Percentiles rank a stretch among this genome's conserved stretches.
phyloP scores from a whole-genome alignment of 2,329 filamentous ascomycete species.

The Mollisia scopiformis region DNA sequence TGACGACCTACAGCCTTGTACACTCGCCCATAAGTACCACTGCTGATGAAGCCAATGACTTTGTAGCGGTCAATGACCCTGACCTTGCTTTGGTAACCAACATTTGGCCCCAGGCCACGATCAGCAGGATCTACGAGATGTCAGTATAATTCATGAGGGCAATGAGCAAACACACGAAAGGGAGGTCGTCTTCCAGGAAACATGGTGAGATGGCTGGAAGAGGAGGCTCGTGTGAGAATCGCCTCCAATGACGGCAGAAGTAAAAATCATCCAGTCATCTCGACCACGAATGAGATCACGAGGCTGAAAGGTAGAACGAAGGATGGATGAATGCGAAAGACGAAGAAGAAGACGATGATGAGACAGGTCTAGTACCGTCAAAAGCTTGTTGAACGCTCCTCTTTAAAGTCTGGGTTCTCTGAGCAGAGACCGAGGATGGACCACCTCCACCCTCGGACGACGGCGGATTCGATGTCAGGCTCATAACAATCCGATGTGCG shows the following conservation, averaged over 20 bases:
- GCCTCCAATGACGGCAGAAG: constrained; percentile 1
- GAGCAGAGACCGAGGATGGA: constrained; percentile 33
- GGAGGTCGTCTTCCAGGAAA: constrained; percentile 31
- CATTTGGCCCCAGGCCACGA: constrained; percentile 45
- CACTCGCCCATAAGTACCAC: constrained; percentile 95
- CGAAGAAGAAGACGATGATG: constrained; percentile 7
- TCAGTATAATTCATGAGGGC: constrained; percentile 39
- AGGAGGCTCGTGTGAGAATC: constrained; percentile 9
- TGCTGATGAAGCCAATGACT: constrained; percentile 97
- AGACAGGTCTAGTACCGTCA: constrained; percentile 50
- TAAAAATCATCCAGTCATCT: constrained; percentile 23
- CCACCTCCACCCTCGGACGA: constrained; percentile 33
- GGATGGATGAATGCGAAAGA: too few relatives aligned
- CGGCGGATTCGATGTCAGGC: constrained; percentile 37
- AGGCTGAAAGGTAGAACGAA: too few relatives aligned
- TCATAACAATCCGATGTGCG: constrained; percentile 22
- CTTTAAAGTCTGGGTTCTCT: constrained; percentile 54
- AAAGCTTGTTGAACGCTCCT: constrained; percentile 63
- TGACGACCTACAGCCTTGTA: constrained; percentile 89
- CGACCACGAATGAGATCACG: constrained; percentile 10
- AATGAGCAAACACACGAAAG: constrained; percentile 36
- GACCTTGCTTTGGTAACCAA: constrained; percentile 74
- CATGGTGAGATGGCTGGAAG: constrained; percentile 27
- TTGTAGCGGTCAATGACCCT: constrained; percentile 92
- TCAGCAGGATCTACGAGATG: constrained; percentile 54